Evolutionary conservation across 257 asterid species (phyloP), one percentile per base, ranked within the genome.

Genomic region (Solanum gandarillasii): DNA sequence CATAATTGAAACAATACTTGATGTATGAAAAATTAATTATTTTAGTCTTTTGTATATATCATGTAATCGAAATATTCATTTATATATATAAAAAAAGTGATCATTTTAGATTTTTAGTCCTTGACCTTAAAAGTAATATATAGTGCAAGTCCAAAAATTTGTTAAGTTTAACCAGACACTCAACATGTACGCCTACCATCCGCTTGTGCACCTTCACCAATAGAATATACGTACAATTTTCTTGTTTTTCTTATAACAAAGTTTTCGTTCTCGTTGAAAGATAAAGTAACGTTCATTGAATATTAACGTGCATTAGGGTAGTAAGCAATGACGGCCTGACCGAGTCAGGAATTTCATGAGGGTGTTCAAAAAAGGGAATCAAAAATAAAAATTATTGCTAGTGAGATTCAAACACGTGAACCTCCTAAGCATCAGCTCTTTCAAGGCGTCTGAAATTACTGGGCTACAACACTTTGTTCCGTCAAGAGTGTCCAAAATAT

Each of bases 341-440:
- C 1, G 4, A 18, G n/a, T 18, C 21, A 52, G 9, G 3, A 52
- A 16, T 2, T 52, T 52, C n/a, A 52, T 0, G 18, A 67, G 3
- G 3, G 2, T 52, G 9, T 18, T 2, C 9, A 16, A 18, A 18
- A 48, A 52, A 18, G 4, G 7, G 4, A 52, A 52, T 18, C 1
- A 52, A 52, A 52, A 52, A 6, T 52, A 52, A 18, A 52, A 18
- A 18, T 52, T 0, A 0, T 18, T 52, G 4, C 10, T 18, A 16
- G 62, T 16, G 62, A 18, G 4, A 52, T 52, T 52, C 10, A 18
- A 52, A 52, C n/a, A 52, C n/a, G 4, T 18, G 62, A 52, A 1
- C 4, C 1, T 0, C 62, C 1, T 52, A 52, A 52, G n/a, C 9
- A 52, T 52, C 4, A 0, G 0, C n/a, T 2, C n/a, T 18, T 52